Percentiles rank a stretch among this genome's conserved stretches.
Conservation (phyloP, 1,284 basidiomycete genomes). For the Austroboletus olivaceoglutinosus region DNA sequence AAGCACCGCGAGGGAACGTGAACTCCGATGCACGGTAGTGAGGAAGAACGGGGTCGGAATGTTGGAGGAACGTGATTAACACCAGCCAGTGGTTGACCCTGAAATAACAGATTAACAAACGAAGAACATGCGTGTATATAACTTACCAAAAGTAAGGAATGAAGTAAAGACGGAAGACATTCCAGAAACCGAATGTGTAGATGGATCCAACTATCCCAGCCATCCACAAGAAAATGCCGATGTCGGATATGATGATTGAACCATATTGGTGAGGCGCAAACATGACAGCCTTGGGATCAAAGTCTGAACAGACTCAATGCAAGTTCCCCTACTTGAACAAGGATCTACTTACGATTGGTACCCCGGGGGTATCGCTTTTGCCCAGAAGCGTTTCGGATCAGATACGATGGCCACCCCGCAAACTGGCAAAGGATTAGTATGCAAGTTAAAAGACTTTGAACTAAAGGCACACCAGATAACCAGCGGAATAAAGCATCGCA, state of each 20-base stretch:
- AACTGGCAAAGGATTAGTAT: constrained; percentile 42
- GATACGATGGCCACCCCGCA: constrained; percentile 86
- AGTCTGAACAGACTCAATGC: constrained; percentile 52
- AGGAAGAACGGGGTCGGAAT: constrained; percentile 92
- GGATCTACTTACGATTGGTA: constrained; percentile 73
- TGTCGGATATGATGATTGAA: constrained; percentile 82
- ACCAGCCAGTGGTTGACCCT: constrained; percentile 90
- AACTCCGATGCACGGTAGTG: constrained; percentile 92
- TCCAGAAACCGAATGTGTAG: constrained; percentile 67
- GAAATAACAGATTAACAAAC: constrained; percentile 1
- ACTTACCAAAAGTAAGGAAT: constrained; percentile 86
- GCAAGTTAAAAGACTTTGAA: neutral
- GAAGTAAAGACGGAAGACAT: constrained; percentile 81
- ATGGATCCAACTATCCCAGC: constrained; percentile 59
- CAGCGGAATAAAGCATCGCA: constrained; percentile 61
- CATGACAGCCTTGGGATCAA: constrained; percentile 78
- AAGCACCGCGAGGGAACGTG: constrained; percentile 94
- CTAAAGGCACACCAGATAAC: constrained; percentile 62
- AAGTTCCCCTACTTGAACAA: neutral
- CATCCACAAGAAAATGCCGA: constrained; percentile 79
- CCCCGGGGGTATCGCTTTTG: constrained; percentile 81
- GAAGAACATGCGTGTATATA: neutral
- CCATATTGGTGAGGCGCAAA: constrained; percentile 81
- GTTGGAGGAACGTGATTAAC: constrained; percentile 93
- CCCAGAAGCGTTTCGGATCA: constrained; percentile 85